Base-by-base conservation (phyloP, 805 yeast genomes). In the Nakazawaea wyomingensis region DNA sequence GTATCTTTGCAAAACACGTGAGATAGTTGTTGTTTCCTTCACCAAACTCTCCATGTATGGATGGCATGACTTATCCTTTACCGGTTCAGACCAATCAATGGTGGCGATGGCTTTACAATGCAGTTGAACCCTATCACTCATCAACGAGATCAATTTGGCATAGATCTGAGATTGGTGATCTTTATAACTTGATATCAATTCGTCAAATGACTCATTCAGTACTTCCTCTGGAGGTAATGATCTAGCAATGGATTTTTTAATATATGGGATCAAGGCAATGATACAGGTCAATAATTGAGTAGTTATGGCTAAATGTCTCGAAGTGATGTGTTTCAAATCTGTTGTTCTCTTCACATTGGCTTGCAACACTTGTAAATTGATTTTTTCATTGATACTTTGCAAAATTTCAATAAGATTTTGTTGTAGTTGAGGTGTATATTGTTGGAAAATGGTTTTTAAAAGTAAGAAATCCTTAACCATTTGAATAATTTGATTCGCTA, bases 281-380 rank as follows among this genome's bases (percentile, higher is more conserved):
- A 80, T 58, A 24, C 70, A 64, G 43, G 78, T 77, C 24, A 84
- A 64, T n/a, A 80, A 66, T 53, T 84, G 87, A 4, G 82, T 76
- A 29, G 85, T 76, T 31, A 83, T 66, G 0, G 88, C 81, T 39
- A 84, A 56, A 57, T 84, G 86, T 50, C 79, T 80, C 1, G 88
- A 82, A 3, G 86, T 80, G 39, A 85, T 83, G 54, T 83, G 89
- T 49, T 74, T 78, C 39, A 84, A 64, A 0, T 86, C 88, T 0
- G 91, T 85, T 0, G 89, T 76, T 49, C 78, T 62, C 2, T 85
- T 82, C 1, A 91, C 91, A 33, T 85, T 86, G 1, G 90, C 88
- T 34, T 81, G 83, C 29, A 85, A 62, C 31, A 85, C 80, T 4
- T 85, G 74, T 48, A 76, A 76, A 4, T 76, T 71, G 5, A 76